Evolutionary conservation across 345 rosid species (phyloP).

Genomic region (Lumnitzera littorea): DNA sequence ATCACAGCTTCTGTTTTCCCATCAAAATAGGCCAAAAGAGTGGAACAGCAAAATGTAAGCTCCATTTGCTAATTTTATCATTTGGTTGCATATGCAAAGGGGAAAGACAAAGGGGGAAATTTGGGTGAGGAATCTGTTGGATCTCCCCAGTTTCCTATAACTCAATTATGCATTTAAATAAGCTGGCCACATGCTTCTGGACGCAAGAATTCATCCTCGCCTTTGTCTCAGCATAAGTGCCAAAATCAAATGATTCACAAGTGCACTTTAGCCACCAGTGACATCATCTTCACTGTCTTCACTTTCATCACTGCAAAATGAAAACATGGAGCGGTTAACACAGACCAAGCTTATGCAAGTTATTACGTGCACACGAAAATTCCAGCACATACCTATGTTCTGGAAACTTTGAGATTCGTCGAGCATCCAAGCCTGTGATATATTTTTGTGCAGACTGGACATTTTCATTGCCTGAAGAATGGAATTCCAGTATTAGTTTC

Average conservation of each 20-base stretch:
- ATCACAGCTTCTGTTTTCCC: too few species aligned
- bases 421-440: slow-evolving; percentile 95
- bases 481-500: not conserved
- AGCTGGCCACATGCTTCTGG: too few species aligned
- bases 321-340: not conserved
- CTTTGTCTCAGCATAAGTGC: too few species aligned
- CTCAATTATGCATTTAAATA: too few species aligned
- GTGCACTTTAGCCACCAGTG: slow-evolving; percentile 32
- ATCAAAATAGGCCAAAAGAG: too few species aligned
- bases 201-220: too few species aligned
- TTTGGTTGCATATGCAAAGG: too few species aligned
- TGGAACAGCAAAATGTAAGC: too few species aligned
- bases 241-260: not conserved
- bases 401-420: slow-evolving; percentile 67
- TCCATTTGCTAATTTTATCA: too few species aligned
- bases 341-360: not conserved
- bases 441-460: slow-evolving; percentile 84
- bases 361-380: not conserved
- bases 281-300: slow-evolving; percentile 62
- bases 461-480: slow-evolving; percentile 52
- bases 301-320: slow-evolving; percentile 63
- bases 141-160: too few species aligned
- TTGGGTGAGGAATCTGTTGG: too few species aligned
- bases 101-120: too few species aligned
- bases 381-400: slow-evolving; percentile 54